Evolutionary conservation across 1,284 basidiomycete species (phyloP).

Genomic region (Cutaneotrichosporon cutaneum): DNA sequence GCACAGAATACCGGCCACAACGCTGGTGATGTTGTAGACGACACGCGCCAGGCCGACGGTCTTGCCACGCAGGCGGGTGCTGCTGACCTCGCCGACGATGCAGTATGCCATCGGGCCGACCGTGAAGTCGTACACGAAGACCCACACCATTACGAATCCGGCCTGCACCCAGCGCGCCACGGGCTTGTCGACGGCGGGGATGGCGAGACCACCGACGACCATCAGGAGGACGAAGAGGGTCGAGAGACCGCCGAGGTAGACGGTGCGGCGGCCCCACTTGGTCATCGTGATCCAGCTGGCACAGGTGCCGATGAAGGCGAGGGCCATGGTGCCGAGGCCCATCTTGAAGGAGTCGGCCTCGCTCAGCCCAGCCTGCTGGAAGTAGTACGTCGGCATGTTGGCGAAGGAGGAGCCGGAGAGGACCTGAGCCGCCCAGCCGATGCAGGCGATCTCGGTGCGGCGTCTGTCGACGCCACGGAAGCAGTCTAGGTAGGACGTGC

Average conservation of each 20-base stretch:
- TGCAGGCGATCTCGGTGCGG: constrained; percentile 23
- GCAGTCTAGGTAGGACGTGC: constrained; percentile 33
- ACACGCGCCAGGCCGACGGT: constrained; percentile 55
- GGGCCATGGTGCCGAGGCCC: constrained; percentile 48
- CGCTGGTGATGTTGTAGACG: constrained; percentile 49
- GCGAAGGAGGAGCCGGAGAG: constrained; percentile 24
- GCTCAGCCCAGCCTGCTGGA: constrained; percentile 7
- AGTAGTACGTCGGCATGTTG: constrained; percentile 9
- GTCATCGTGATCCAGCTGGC: constrained; percentile 46
- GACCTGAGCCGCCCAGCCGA: constrained; percentile 26
- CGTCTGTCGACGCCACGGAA: constrained; percentile 32
- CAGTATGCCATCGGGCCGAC: constrained; percentile 28
- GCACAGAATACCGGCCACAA: constrained; percentile 21
- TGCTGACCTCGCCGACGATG: constrained; percentile 52
- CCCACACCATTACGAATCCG: constrained; percentile 29
- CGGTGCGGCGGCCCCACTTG: constrained; percentile 49
- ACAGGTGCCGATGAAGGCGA: constrained; percentile 51
- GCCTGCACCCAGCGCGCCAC: constrained; percentile 21
- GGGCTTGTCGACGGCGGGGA: constrained; percentile 5
- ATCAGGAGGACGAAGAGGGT: constrained; percentile 48
- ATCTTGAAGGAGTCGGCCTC: constrained; percentile 24
- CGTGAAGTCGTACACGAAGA: constrained; percentile 35
- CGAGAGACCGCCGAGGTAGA: constrained; percentile 54
- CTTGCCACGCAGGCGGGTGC: constrained; percentile 55
- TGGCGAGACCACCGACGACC: constrained; percentile 49